These are phyloP conservation scores for Globisporangium yorkense DNA, from an alignment of 352 stramenopile species.

Conservation along the genomic window DNA sequence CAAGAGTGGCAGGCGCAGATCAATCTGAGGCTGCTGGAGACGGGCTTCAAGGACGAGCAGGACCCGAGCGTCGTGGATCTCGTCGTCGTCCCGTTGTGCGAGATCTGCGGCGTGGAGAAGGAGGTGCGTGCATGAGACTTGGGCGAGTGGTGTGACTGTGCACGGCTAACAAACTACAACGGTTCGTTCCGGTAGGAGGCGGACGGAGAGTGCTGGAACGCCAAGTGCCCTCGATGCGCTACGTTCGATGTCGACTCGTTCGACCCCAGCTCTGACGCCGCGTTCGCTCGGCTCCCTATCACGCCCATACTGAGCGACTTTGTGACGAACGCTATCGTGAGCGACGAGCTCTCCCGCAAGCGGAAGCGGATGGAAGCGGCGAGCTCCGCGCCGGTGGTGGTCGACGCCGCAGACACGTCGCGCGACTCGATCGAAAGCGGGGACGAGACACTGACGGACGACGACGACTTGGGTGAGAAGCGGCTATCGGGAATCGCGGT, in stretches of 20 bases:
- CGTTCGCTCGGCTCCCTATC: conserved; percentile 49
- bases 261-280: conserved; percentile 29
- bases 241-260: conserved; percentile 62
- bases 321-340: conserved; percentile 39
- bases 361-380: conserved; percentile 22
- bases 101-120: conserved; percentile 82
- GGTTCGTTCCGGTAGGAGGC: conserved; percentile 26
- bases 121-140: conserved; percentile 30
- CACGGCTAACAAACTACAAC: too few relatives aligned
- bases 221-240: conserved; percentile 54
- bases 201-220: conserved; percentile 72
- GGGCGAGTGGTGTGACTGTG: not conserved
- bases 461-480: conserved; percentile 8
- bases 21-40: conserved; percentile 57
- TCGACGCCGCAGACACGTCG: conserved; percentile 8
- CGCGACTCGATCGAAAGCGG: conserved; percentile 10
- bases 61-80: conserved; percentile 59
- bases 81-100: conserved; percentile 61
- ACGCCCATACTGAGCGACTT: conserved; percentile 40
- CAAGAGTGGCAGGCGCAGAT: conserved; percentile 69
- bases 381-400: not conserved
- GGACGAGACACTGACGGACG: conserved; percentile 10
- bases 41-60: conserved; percentile 44
- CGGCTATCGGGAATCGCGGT: conserved; percentile 15
- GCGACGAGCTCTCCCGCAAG: conserved; percentile 42